phyloP scores from a whole-genome alignment of 257 asterid species.

The Asclepias syriaca region DNA sequence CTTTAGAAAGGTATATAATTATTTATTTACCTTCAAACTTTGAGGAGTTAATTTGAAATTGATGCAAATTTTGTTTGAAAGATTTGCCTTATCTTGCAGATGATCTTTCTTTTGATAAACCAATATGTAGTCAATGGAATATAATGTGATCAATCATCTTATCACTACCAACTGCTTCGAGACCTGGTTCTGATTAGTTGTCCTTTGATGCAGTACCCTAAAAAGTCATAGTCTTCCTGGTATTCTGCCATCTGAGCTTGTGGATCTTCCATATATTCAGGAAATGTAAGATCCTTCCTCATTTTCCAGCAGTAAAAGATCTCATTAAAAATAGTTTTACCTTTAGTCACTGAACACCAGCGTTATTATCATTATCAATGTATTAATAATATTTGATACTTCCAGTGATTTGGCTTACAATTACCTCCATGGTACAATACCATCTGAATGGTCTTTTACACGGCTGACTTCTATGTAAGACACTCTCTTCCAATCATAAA shows the following conservation, averaged over 20 bases:
- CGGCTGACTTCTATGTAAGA: constrained; percentile 56
- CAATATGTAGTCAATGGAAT: neutral
- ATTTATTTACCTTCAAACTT: neutral
- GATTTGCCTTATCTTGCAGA: neutral
- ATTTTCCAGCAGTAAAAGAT: constrained; percentile 9
- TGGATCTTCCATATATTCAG: constrained; percentile 59
- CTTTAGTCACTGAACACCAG: constrained; percentile 1
- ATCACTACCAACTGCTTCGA: neutral
- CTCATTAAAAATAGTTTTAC: constrained; percentile 3
- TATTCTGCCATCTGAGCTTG: constrained; percentile 53
- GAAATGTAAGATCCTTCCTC: constrained; percentile 45
- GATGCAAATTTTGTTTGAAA: neutral
- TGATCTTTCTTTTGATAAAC: neutral
- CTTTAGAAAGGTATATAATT: neutral
- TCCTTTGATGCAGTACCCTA: constrained; percentile 51
- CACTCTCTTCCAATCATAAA: constrained; percentile 6
- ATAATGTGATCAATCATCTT: neutral
- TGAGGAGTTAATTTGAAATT: neutral
- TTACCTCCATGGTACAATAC: constrained; percentile 72
- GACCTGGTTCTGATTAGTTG: constrained; percentile 12
- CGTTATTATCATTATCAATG: constrained; percentile 8
- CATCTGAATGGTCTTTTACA: constrained; percentile 69
- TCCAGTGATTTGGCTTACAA: constrained; percentile 88
- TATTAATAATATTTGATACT: constrained; percentile 2
- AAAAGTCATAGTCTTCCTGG: constrained; percentile 79